Base-by-base conservation (phyloP, 2,329 filamentous ascomycete species). In the Apiospora phragmitis region DNA sequence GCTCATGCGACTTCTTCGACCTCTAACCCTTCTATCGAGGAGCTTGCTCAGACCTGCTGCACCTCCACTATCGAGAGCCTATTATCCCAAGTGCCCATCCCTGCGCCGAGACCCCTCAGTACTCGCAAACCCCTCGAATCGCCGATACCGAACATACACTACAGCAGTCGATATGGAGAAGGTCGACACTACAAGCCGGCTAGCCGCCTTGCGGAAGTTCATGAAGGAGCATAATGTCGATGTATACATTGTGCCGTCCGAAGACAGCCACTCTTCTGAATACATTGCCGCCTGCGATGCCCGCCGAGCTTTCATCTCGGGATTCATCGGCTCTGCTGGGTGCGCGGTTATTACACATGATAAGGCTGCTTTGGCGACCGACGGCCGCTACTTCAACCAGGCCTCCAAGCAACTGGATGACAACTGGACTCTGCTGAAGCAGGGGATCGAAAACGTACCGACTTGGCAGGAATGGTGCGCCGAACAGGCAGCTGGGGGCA, bases 301-400 rank as follows among this genome's bases (percentile, higher is more conserved):
- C 72, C 91, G 96, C 75, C 91, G 96, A 85, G 94, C 92, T 79
- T 98, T 92, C 79, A 97, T 99, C 76, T 95, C 91, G 72, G 95
- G 96, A 35, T 99, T 99, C 82, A 94, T 94, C 71, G 96, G 96
- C 70, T 99, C 96, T 12, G 95, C 96, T 59, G 96, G 96, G 71
- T 97, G 94, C 74, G 96, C 95, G 49, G 92, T 99, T 68, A 88
- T 99, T 70, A 96, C 95, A 2, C 88, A 90, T 67, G 91, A 94
- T 68, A 95, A 95, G 81, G 96, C 96, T 21, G 94, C 94, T 18
- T 85, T 99, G 70, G 94, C 96, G 16, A 99, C 96, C 41, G 96
- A 99, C 80, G 96, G 96, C 41, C 92, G 96, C 74, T 99, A 99
- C 83, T 99, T 98, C 87, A 98, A 97, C 83, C 96, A 99, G 82